Evolutionary conservation across 805 yeast genomes (phyloP).

Genomic region (Candida adriatica): DNA sequence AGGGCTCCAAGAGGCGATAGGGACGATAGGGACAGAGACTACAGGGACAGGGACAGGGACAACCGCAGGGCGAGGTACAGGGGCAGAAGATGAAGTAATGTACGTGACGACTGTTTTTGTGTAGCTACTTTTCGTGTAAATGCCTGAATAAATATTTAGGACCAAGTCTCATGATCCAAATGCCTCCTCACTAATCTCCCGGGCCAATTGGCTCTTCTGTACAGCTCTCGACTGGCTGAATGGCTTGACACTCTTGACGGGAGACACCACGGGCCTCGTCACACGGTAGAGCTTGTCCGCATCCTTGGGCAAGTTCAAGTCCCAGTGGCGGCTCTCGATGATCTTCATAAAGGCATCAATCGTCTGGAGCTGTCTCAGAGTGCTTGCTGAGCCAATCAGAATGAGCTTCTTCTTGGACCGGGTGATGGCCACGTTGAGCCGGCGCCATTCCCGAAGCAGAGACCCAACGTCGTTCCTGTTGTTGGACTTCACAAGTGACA

Average conservation of each 20-base stretch:
- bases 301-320: conserved; percentile 43
- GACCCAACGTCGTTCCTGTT: conserved; percentile 61
- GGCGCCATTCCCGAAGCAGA: conserved; percentile 78
- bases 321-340: conserved; percentile 55
- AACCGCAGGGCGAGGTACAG: too few relatives aligned
- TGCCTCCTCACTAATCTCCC: conserved; percentile 18
- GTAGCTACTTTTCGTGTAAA: too few relatives aligned
- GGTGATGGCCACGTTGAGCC: conserved; percentile 92
- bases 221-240: conserved; percentile 11
- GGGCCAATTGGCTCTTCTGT: conserved; percentile 10
- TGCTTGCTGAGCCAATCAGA: conserved; percentile 69
- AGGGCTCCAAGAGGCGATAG: too few relatives aligned
- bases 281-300: conserved; percentile 12
- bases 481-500: conserved; percentile 85
- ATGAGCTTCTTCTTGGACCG: conserved; percentile 81
- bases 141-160: too few relatives aligned
- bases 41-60: not conserved
- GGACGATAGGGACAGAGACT: not conserved
- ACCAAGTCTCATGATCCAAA: too few relatives aligned
- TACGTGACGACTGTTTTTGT: too few relatives aligned
- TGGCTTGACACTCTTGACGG: not conserved
- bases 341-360: conserved; percentile 55
- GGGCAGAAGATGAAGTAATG: too few relatives aligned
- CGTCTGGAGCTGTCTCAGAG: conserved; percentile 46
- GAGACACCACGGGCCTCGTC: conserved; percentile 1